These are phyloP conservation scores for Rubia yunnanensis DNA, from an alignment of 257 asterid genomes.

Conservation along the genomic window DNA sequence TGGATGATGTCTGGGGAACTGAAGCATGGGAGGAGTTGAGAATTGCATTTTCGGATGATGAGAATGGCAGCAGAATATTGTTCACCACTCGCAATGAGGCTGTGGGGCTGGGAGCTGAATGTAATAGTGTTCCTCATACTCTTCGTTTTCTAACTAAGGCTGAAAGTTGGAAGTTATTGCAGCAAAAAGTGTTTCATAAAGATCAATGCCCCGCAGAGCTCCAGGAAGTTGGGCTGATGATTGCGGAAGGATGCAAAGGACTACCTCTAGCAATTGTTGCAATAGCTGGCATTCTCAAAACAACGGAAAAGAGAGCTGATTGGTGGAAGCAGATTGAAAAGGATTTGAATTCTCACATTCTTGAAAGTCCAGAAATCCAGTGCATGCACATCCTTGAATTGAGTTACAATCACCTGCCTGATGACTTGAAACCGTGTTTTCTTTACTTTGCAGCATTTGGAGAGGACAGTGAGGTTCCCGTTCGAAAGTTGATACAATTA, in stretches of 20 bases:
- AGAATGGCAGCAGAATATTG: slow-evolving; percentile 9
- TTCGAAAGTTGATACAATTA: background rate
- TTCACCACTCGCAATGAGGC: slow-evolving; percentile 3
- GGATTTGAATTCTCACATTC: background rate
- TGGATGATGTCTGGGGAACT: slow-evolving; percentile 17
- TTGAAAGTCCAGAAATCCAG: background rate
- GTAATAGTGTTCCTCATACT: background rate
- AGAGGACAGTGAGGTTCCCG: background rate
- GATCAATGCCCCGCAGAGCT: slow-evolving; percentile 4
- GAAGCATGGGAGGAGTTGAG: slow-evolving; percentile 4
- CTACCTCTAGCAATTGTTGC: slow-evolving; percentile 13
- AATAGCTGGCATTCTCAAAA: slow-evolving; percentile 10
- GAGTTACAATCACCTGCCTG: slow-evolving; percentile 16
- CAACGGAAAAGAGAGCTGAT: background rate
- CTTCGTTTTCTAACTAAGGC: background rate
- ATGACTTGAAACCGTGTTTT: slow-evolving; percentile 11
- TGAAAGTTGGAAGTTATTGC: slow-evolving; percentile 16
- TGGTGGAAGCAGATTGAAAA: slow-evolving; percentile 2
- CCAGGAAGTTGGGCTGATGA: background rate
- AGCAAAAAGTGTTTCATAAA: slow-evolving; percentile 4
- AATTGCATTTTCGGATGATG: slow-evolving; percentile 6
- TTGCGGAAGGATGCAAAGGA: slow-evolving; percentile 6
- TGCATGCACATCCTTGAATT: background rate
- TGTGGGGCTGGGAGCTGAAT: background rate
- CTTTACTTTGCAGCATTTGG: slow-evolving; percentile 14